A percentile compares a stretch with the other conserved stretches of the same genome.
Evolutionary conservation across 140 eudicot species (phyloP).

Genomic region (Senecio squalidus): DNA sequence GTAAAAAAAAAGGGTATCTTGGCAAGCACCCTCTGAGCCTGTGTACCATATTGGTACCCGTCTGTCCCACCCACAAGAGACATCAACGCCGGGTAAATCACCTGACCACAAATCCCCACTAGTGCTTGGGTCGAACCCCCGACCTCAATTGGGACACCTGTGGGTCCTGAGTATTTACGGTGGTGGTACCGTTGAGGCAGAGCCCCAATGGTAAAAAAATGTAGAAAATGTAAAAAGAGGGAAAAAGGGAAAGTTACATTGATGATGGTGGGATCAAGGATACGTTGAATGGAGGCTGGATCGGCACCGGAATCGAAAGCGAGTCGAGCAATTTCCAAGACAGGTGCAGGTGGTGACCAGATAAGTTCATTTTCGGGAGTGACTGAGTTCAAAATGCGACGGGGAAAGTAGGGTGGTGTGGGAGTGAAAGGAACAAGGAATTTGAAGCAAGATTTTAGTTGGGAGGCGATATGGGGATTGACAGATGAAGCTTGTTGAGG

Average conservation of each 20-base stretch:
- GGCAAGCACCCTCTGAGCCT: too few relatives aligned
- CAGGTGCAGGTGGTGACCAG: slow-evolving; percentile 74
- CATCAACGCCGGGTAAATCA: too few relatives aligned
- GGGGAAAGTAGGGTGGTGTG: neutral
- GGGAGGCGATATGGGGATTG: slow-evolving; percentile 31
- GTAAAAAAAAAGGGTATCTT: too few relatives aligned
- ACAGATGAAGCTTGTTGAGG: slow-evolving; percentile 55
- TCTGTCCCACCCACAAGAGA: too few relatives aligned
- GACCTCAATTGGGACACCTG: too few relatives aligned
- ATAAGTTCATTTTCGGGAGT: slow-evolving; percentile 53
- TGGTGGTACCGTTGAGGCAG: too few relatives aligned
- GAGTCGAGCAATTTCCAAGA: slow-evolving; percentile 76
- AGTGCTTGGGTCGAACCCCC: too few relatives aligned
- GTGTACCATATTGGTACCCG: too few relatives aligned
- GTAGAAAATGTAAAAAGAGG: too few relatives aligned
- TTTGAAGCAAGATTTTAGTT: slow-evolving; percentile 71
- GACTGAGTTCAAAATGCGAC: slow-evolving; percentile 29
- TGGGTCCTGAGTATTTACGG: too few relatives aligned
- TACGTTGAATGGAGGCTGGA: slow-evolving; percentile 51
- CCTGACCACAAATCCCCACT: too few relatives aligned
- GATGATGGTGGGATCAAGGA: slow-evolving; percentile 72
- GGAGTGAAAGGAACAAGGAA: slow-evolving; percentile 65
- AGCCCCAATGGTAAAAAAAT: neutral
- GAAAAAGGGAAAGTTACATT: slow-evolving; percentile 31
- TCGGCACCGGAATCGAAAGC: slow-evolving; percentile 88